These are phyloP conservation scores for Aspergillus intermedius DNA, from an alignment of 2,329 filamentous ascomycete species.

Conservation along the genomic window DNA sequence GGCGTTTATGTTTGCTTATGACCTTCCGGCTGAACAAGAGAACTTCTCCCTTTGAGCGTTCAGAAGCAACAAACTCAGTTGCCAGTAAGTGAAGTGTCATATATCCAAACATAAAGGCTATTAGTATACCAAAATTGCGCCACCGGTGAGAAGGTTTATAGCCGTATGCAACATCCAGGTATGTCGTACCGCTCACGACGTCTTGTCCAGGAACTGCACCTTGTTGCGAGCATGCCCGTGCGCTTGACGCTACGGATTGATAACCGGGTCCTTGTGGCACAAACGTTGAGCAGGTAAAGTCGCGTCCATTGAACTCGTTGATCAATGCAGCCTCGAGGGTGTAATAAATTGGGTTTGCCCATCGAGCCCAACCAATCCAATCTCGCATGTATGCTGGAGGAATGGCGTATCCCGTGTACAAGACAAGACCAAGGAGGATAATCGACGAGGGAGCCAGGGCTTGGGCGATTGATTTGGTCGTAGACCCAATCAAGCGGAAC, in stretches of 20 bases:
- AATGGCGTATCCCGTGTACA: constrained; percentile 47
- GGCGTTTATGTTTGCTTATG: constrained; percentile 50
- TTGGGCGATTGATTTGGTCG: constrained; percentile 60
- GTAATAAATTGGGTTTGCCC: constrained; percentile 71
- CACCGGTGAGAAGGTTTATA: constrained; percentile 58
- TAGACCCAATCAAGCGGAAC: constrained; percentile 72
- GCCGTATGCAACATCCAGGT: constrained; percentile 51
- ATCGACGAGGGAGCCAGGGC: constrained; percentile 52
- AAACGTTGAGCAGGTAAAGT: constrained; percentile 46
- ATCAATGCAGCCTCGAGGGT: constrained; percentile 74
- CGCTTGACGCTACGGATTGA: constrained; percentile 14
- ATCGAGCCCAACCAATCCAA: constrained; percentile 80
- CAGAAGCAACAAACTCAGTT: constrained; percentile 56
- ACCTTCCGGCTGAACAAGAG: constrained; percentile 59
- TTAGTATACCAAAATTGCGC: constrained; percentile 64
- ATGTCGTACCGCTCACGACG: constrained; percentile 50
- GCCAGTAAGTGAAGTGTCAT: constrained; percentile 56
- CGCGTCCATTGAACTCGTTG: constrained; percentile 68
- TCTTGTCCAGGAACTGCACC: constrained; percentile 39
- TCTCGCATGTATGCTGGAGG: constrained; percentile 57
- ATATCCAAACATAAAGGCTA: constrained; percentile 58
- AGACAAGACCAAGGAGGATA: constrained; percentile 37
- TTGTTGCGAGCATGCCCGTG: constrained; percentile 55
- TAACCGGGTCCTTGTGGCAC: constrained; percentile 9
- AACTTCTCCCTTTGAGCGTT: constrained; percentile 70